phyloP scores from a whole-genome alignment of 768 basidiomycete species.

The Kondoa malvinella region DNA sequence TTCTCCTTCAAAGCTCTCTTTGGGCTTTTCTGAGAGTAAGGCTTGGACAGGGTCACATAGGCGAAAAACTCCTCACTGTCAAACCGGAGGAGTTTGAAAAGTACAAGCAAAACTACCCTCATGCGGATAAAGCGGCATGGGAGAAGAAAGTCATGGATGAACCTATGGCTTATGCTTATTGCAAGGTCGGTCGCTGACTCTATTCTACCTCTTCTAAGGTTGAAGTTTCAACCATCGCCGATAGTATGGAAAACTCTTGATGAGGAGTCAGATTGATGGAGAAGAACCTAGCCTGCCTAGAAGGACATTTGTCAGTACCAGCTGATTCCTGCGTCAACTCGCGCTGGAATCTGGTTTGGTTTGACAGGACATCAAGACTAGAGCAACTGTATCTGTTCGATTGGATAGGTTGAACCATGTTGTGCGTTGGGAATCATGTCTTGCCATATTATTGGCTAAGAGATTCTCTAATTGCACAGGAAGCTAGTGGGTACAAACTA shows the following conservation, averaged over 20 bases:
- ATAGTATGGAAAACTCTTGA: conserved; percentile 45
- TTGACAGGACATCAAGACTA: conserved; percentile 65
- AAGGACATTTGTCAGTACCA: conserved; percentile 47
- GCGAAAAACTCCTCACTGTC: conserved; percentile 74
- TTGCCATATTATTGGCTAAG: conserved; percentile 40
- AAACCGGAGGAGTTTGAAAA: conserved; percentile 46
- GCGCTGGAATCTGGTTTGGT: neutral
- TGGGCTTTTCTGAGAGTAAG: neutral
- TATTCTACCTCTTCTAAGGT: neutral
- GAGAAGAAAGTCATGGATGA: neutral
- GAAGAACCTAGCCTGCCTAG: conserved; percentile 60
- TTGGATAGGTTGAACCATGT: conserved; percentile 68
- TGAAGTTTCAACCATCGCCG: neutral
- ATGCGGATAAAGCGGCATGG: neutral
- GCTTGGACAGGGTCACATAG: conserved; percentile 51
- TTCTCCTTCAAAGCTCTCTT: neutral
- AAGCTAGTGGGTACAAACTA: conserved; percentile 4
- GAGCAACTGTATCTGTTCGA: conserved; percentile 67
- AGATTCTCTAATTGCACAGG: conserved; percentile 1
- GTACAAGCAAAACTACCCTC: conserved; percentile 23
- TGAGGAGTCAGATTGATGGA: conserved; percentile 92
- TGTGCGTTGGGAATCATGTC: conserved; percentile 33
- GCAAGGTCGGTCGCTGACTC: neutral
- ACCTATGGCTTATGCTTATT: neutral
- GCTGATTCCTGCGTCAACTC: neutral